Evolutionary conservation across 2,329 filamentous ascomycete species (phyloP).

Genomic region (Pseudocercospora eumusae): DNA sequence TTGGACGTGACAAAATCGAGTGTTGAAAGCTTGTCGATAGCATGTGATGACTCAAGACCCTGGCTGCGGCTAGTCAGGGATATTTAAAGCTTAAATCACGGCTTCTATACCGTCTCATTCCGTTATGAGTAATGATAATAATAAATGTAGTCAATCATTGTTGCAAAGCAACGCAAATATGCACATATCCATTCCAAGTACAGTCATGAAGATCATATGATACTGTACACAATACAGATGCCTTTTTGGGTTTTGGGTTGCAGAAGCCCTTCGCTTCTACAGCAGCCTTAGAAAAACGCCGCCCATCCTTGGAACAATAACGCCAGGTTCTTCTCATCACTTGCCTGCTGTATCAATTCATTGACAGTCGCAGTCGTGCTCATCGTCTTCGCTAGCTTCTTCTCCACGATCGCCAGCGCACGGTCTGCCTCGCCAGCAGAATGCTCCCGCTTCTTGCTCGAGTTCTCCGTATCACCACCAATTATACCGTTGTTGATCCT

Average conservation of each 20-base stretch:
- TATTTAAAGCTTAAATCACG: not conserved
- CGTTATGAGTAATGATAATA: too few species aligned
- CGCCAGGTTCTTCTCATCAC: slow-evolving; percentile 87
- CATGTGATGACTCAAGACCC: slow-evolving; percentile 8
- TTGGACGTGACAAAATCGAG: not conserved
- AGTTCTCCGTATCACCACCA: slow-evolving; percentile 23
- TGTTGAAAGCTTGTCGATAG: slow-evolving; percentile 5
- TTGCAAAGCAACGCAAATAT: not conserved
- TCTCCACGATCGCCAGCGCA: slow-evolving; percentile 87
- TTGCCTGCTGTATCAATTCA: slow-evolving; percentile 93
- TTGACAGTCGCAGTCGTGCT: slow-evolving; percentile 96
- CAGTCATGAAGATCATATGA: not conserved
- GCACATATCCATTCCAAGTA: not conserved
- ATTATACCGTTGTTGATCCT: slow-evolving; percentile 34
- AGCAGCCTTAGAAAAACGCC: slow-evolving; percentile 30
- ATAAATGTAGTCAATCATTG: too few species aligned
- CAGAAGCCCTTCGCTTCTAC: not conserved
- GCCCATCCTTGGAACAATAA: slow-evolving; percentile 66
- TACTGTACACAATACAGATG: not conserved
- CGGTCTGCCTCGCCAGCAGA: slow-evolving; percentile 82
- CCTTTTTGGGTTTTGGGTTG: too few species aligned
- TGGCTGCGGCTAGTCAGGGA: not conserved
- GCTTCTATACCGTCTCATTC: not conserved
- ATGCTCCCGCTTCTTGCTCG: slow-evolving; percentile 45
- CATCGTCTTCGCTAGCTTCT: slow-evolving; percentile 91